A percentile compares a stretch with the other conserved stretches of the same genome.
Evolutionary conservation across 306 rosid genomes (phyloP).

Genomic region (Geum urbanum): DNA sequence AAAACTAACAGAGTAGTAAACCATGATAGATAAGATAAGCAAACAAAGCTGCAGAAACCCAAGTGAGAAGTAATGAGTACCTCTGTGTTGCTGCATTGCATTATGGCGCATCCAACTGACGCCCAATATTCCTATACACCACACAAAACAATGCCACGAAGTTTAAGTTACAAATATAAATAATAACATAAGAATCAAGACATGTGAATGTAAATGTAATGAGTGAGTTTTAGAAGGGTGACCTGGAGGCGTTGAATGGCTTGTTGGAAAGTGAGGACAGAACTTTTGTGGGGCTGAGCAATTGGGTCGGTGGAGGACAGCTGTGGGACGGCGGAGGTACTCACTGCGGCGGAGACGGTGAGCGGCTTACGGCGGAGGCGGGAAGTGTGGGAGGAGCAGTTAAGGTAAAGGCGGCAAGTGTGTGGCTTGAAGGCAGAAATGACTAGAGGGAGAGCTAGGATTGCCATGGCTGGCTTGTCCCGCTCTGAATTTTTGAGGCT

Average conservation of each 20-base stretch:
- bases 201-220: neutral
- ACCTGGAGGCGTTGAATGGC: slow-evolving; percentile 99
- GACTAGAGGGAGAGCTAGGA: slow-evolving; percentile 58
- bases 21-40: neutral
- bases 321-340: slow-evolving; percentile 35
- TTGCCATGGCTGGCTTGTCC: slow-evolving; percentile 43
- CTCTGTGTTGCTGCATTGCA: slow-evolving; percentile 99
- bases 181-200: no score
- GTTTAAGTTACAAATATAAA: neutral
- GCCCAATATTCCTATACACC: slow-evolving; percentile 85
- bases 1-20: neutral
- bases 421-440: slow-evolving; percentile 64
- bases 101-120: slow-evolving; percentile 92
- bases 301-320: slow-evolving; percentile 31
- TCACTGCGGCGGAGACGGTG: slow-evolving; percentile 33
- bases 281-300: slow-evolving; percentile 23
- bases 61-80: slow-evolving; percentile 27
- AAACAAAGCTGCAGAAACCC: neutral
- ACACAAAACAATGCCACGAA: slow-evolving; percentile 13
- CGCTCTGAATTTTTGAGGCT: neutral
- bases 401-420: slow-evolving; percentile 33
- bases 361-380: slow-evolving; percentile 30
- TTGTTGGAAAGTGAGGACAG: slow-evolving; percentile 77
- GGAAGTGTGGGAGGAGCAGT: slow-evolving; percentile 24
- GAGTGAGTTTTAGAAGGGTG: neutral